Conservation (phyloP, 768 basidiomycete genomes). For the Leccinum aurantiacum region DNA sequence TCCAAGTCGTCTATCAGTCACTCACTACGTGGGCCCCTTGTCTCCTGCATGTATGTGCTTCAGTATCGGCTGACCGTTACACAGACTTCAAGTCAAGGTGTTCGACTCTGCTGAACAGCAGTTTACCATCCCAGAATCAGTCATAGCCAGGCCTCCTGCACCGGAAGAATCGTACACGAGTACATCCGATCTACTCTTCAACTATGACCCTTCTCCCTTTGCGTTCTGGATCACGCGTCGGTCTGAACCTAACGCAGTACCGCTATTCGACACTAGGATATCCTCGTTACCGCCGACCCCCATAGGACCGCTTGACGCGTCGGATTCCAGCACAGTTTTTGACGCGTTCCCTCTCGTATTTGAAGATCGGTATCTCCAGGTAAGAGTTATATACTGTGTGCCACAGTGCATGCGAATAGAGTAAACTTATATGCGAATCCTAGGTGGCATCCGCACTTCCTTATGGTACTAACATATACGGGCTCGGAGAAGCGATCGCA, state of each 20-base stretch:
- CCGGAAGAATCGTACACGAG: slow-evolving; percentile 35
- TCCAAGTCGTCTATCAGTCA: slow-evolving; percentile 65
- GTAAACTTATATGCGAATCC: neutral
- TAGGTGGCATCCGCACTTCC: slow-evolving; percentile 68
- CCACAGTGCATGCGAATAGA: neutral
- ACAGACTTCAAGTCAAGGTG: slow-evolving; percentile 65
- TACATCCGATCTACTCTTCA: slow-evolving; percentile 63
- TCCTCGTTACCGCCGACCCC: slow-evolving; percentile 59
- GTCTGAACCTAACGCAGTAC: slow-evolving; percentile 49
- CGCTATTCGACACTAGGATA: slow-evolving; percentile 68
- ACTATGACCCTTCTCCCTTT: slow-evolving; percentile 62
- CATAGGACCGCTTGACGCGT: slow-evolving; percentile 47
- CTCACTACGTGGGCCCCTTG: slow-evolving; percentile 39
- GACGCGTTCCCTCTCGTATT: slow-evolving; percentile 69
- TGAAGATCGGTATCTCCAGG: slow-evolving; percentile 77
- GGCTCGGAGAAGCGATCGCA: slow-evolving; percentile 69
- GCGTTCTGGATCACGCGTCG: slow-evolving; percentile 78
- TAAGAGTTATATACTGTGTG: slow-evolving; percentile 15
- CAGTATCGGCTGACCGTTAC: neutral
- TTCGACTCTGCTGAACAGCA: slow-evolving; percentile 58
- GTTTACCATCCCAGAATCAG: slow-evolving; percentile 60
- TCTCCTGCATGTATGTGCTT: neutral
- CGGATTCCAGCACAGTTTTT: slow-evolving; percentile 52
- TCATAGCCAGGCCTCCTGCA: slow-evolving; percentile 42
- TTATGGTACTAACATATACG: slow-evolving; percentile 65